These are phyloP conservation scores for Didymella glomerata DNA, from an alignment of 2,329 filamentous ascomycete species.

Conservation along the genomic window DNA sequence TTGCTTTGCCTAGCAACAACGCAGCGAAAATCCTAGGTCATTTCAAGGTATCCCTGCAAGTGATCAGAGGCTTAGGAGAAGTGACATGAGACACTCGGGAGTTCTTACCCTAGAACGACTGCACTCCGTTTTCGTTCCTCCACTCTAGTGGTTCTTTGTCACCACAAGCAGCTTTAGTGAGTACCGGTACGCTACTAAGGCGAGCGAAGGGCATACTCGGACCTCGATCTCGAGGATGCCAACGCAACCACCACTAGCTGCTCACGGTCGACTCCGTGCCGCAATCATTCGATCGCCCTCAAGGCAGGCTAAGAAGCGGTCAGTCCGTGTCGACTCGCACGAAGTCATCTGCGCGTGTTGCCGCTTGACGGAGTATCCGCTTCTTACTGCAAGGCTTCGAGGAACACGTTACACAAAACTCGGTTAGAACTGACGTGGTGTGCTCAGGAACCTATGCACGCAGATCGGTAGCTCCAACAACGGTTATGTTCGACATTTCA, in stretches of 20 bases:
- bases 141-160: conserved; percentile 14
- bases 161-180: conserved; percentile 11
- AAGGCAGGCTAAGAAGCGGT: conserved; percentile 13
- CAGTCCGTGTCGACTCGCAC: conserved; percentile 6
- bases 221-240: conserved; percentile 7
- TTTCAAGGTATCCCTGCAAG: conserved; percentile 9
- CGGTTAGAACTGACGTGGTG: conserved; percentile 1
- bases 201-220: conserved; percentile 2
- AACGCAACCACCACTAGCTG: conserved; percentile 21
- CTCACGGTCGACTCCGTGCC: conserved; percentile 19
- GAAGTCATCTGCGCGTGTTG: conserved; percentile 7
- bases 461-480: background rate
- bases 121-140: conserved; percentile 8
- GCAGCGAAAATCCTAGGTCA: background rate
- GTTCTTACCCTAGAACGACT: conserved; percentile 1
- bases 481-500: conserved; percentile 7
- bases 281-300: conserved; percentile 5
- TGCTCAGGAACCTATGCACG: conserved; percentile 14
- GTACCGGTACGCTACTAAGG: conserved; percentile 5
- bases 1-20: conserved; percentile 1
- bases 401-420: conserved; percentile 1
- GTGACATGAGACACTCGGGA: conserved; percentile 6
- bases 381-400: conserved; percentile 6
- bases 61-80: conserved; percentile 15
- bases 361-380: background rate